Evolutionary conservation across 2,329 filamentous ascomycete species (phyloP).

Genomic region (Coniochaeta sp.): DNA sequence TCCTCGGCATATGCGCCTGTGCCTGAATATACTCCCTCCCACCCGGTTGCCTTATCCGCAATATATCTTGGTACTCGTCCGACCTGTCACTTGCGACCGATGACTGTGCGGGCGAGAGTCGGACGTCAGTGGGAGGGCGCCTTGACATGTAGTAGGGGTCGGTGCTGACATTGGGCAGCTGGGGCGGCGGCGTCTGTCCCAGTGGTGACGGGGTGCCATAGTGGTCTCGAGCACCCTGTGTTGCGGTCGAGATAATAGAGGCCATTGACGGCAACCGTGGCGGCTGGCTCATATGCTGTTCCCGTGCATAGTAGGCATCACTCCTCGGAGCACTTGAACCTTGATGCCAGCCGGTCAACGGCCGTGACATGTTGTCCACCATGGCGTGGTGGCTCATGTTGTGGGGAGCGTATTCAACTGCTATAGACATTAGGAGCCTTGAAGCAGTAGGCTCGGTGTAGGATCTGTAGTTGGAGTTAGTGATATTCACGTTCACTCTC

Average conservation of each 20-base stretch:
- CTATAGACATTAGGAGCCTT: constrained; percentile 24
- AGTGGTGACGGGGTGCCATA: constrained; percentile 24
- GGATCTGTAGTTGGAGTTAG: background rate
- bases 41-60: constrained; percentile 5
- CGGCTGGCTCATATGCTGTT: constrained; percentile 14
- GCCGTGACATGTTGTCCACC: constrained; percentile 26
- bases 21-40: constrained; percentile 10
- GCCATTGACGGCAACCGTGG: constrained; percentile 19
- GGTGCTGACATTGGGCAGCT: constrained; percentile 15
- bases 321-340: constrained; percentile 21
- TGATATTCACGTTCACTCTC: background rate
- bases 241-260: constrained; percentile 16
- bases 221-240: constrained; percentile 17
- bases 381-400: constrained; percentile 14
- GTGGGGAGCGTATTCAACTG: constrained; percentile 21
- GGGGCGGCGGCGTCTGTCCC: constrained; percentile 20
- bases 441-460: background rate
- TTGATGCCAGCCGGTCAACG: constrained; percentile 22
- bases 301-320: constrained; percentile 18
- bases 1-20: constrained; percentile 12
- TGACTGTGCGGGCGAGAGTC: constrained; percentile 19
- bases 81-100: constrained; percentile 20
- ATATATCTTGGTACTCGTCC: constrained; percentile 15
- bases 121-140: constrained; percentile 13
- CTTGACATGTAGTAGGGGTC: constrained; percentile 14